phyloP scores from a whole-genome alignment of 441 rosid genomes.

The Biscutella laevigata region DNA sequence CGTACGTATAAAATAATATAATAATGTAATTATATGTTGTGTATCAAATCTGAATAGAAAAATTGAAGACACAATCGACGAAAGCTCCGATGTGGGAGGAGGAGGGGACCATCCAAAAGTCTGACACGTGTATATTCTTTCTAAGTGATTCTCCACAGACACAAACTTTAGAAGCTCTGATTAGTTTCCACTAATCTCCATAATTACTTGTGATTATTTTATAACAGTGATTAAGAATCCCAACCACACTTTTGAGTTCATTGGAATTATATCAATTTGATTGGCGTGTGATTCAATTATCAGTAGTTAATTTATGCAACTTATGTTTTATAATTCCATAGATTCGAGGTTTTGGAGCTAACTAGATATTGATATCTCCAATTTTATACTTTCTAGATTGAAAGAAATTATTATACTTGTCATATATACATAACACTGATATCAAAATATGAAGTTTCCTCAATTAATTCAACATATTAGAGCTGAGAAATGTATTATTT shows the following conservation, averaged over 20 bases:
- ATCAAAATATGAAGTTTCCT: background rate
- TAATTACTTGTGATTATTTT: slow-evolving; percentile 13
- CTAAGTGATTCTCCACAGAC: slow-evolving; percentile 16
- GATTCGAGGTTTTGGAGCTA: slow-evolving; percentile 12
- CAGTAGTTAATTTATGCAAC: background rate
- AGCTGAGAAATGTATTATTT: too few relatives aligned
- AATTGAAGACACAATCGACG: slow-evolving; percentile 15
- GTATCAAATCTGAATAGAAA: slow-evolving; percentile 7
- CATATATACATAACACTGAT: background rate
- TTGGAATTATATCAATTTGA: slow-evolving; percentile 14
- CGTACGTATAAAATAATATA: background rate
- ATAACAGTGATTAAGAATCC: slow-evolving; percentile 1
- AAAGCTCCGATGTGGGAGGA: slow-evolving; percentile 28
- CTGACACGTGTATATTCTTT: slow-evolving; percentile 25
- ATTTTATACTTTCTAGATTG: slow-evolving; percentile 17
- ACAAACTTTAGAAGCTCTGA: slow-evolving; percentile 13
- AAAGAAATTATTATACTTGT: background rate
- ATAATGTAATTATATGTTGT: background rate
- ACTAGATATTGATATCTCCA: slow-evolving; percentile 18
- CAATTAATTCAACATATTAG: background rate
- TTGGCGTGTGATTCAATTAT: slow-evolving; percentile 8
- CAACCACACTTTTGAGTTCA: slow-evolving; percentile 15
- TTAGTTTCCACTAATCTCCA: slow-evolving; percentile 25
- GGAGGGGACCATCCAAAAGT: slow-evolving; percentile 21
- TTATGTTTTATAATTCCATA: background rate